These are phyloP conservation scores for Coniochaeta ligniaria DNA, from an alignment of 2,329 filamentous ascomycete species.

Conservation along the genomic window DNA sequence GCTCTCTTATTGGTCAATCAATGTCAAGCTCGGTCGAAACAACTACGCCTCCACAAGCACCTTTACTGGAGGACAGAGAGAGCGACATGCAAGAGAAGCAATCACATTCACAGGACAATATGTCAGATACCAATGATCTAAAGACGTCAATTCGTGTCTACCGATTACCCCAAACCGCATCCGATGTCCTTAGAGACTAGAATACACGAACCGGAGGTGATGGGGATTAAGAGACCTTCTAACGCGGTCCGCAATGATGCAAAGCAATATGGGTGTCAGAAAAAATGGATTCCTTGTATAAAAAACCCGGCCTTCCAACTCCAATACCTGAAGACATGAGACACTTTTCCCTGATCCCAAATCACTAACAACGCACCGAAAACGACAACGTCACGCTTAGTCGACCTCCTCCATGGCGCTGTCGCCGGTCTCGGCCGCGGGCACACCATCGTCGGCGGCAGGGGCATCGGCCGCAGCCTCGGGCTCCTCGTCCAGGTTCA, in stretches of 20 bases:
- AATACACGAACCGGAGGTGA: not conserved
- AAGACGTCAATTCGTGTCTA: not conserved
- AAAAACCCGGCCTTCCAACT: conserved; percentile 25
- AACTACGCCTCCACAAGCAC: no score
- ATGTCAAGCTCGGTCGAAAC: no score
- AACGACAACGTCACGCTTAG: conserved; percentile 43
- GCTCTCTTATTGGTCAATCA: conserved; percentile 17
- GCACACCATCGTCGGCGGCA: conserved; percentile 48
- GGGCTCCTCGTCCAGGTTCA: conserved; percentile 94
- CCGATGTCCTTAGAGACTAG: not conserved
- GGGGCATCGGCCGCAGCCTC: conserved; percentile 61
- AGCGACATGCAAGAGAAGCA: not conserved
- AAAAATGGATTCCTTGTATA: conserved; percentile 3
- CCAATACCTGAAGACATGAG: conserved; percentile 22
- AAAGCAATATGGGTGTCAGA: conserved; percentile 2
- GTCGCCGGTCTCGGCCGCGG: conserved; percentile 62
- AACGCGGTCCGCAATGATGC: not conserved
- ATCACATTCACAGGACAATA: not conserved
- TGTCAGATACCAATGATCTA: not conserved
- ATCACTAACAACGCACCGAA: conserved; percentile 17
- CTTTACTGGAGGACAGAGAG: no score
- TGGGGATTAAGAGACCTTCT: not conserved
- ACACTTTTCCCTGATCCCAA: conserved; percentile 27
- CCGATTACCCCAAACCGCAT: not conserved
- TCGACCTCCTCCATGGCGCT: conserved; percentile 99